Percentiles rank a stretch among this genome's conserved stretches.
Conservation (phyloP, 768 basidiomycete species). For the Rubroboletus satanas region DNA sequence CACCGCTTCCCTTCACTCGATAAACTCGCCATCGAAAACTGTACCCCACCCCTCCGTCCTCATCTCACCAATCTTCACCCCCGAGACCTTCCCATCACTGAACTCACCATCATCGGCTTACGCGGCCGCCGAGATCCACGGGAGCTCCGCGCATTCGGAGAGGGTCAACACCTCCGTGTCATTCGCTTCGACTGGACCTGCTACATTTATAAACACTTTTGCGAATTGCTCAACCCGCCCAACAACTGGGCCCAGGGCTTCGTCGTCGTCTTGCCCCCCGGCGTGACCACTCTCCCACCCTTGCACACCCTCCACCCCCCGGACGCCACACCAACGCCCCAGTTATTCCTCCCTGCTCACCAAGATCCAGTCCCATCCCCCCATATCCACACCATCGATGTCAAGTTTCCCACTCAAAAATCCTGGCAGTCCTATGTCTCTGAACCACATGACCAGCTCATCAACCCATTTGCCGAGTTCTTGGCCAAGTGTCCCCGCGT, state of each 20-base stretch:
- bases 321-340: neutral
- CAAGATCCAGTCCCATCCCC: constrained; percentile 17
- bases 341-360: constrained; percentile 6
- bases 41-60: constrained; percentile 24
- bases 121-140: constrained; percentile 28
- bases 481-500: constrained; percentile 23
- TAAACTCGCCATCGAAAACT: constrained; percentile 40
- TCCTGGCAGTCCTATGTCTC: constrained; percentile 27
- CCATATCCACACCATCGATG: constrained; percentile 28
- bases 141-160: constrained; percentile 33
- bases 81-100: constrained; percentile 39
- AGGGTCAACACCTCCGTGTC: constrained; percentile 35
- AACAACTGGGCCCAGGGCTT: constrained; percentile 17
- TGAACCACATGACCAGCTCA: constrained; percentile 27
- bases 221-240: neutral
- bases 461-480: constrained; percentile 26
- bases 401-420: constrained; percentile 30
- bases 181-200: constrained; percentile 44
- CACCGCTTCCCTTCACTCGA: constrained; percentile 37
- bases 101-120: constrained; percentile 38
- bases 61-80: constrained; percentile 26
- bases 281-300: neutral
- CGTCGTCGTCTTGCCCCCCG: constrained; percentile 7
- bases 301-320: constrained; percentile 11
- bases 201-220: constrained; percentile 34